phyloP scores from a whole-genome alignment of 495 filamentous ascomycete species.

The Neurospora sp. region DNA sequence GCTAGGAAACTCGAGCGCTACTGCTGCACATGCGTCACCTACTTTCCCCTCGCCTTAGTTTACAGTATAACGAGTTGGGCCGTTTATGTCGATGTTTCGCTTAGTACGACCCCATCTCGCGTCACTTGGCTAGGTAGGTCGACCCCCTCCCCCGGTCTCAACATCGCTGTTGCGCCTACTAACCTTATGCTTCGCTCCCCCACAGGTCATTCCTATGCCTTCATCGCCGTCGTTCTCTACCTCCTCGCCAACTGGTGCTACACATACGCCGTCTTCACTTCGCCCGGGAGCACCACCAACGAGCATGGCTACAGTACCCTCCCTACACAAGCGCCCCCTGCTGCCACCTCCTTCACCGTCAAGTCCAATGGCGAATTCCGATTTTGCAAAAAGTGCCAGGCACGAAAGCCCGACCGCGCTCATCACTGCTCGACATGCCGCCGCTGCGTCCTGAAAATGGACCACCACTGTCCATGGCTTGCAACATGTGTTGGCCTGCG shows the following conservation, averaged over 20 bases:
- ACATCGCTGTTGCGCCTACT: not conserved
- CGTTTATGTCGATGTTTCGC: constrained; percentile 71
- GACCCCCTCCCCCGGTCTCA: not conserved
- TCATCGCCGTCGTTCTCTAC: constrained; percentile 63
- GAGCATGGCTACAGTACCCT: constrained; percentile 42
- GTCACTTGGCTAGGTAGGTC: constrained; percentile 57
- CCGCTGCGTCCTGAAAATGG: constrained; percentile 95
- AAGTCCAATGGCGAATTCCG: constrained; percentile 77
- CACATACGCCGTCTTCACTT: constrained; percentile 83
- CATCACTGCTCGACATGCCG: constrained; percentile 94
- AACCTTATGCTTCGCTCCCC: not conserved
- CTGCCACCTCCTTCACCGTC: constrained; percentile 72
- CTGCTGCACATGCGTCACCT: constrained; percentile 71
- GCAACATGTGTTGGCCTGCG: constrained; percentile 88
- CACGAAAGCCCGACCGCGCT: constrained; percentile 85
- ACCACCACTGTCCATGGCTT: constrained; percentile 97
- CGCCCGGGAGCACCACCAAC: constrained; percentile 59
- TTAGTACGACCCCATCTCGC: constrained; percentile 51
- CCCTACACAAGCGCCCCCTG: constrained; percentile 35
- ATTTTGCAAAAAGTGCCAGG: constrained; percentile 96
- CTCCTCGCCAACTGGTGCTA: constrained; percentile 77
- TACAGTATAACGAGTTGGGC: constrained; percentile 87
- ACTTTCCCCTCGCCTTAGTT: constrained; percentile 82
- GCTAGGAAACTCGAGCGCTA: constrained; percentile 70
- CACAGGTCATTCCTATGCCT: constrained; percentile 34